Evolutionary conservation across 108 stramenopile genomes (phyloP), one percentile per base, ranked within the genome.

Genomic region (Fragilariopsis cylindrus): DNA sequence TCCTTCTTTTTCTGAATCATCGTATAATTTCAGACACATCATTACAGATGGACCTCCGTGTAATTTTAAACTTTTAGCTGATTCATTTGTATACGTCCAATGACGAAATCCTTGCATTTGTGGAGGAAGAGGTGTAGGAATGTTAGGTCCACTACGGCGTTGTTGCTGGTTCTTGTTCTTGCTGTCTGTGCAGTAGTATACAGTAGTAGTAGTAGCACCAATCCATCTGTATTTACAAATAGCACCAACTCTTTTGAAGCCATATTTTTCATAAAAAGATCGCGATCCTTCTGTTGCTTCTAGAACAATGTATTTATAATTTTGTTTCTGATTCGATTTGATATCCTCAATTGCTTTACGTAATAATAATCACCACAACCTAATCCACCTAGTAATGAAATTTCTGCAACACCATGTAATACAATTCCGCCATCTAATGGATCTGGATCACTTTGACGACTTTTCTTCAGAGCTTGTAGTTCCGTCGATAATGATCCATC

Each of bases 31-130:
- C 9, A 84, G 74, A 57, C 73, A 76, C 90, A 91, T 91, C 90
- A 91, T 91, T 74, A 87, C 88, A 45, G 72, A 75, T 13, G 90
- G 87, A 5, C 85, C 90, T 30, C 90, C 90, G 56, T 87, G 87
- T 57, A 77, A 49, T 39, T 83, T 69, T 3, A 91, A 57, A 30
- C 73, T 77, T 15, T 79, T 62, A 13, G 78, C 68, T 11, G 81
- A 76, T 73, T 87, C 87, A 65, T 88, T 85, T 5, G 83, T 82
- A 73, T 85, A 86, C 3, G 87, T 88, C 90, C 90, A 91, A 64
- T 91, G 90, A 0, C 90, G 77, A 63, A 88, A 91, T 41, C 90
- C 87, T 42, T 85, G 80, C 56, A 8, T 7, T 11, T 15, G 52
- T 53, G 1, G 52, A 46, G 11, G 18, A n/a, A 48, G 39, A 16